Base-by-base conservation (phyloP, 257 asterid genomes). In the Nicotiana paniculata region DNA sequence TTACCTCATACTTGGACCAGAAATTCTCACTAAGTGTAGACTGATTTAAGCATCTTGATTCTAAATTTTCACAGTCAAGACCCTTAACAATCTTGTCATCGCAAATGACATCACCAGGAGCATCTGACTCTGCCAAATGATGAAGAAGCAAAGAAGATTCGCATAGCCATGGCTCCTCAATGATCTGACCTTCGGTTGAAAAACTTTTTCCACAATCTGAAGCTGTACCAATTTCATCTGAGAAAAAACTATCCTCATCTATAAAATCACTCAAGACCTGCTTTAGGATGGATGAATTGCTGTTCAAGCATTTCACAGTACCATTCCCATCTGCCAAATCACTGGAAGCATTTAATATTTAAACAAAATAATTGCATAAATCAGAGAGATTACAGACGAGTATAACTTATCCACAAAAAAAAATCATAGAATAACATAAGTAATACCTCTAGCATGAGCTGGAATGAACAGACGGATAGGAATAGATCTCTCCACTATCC, bases 111-210 rank as follows among this genome's bases (percentile, higher is more conserved):
- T 53, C 82, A 76, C 75, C 83, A 67, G 87, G 78, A 83, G 81
- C 81, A 83, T 82, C 84, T 83, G 89, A 81, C 54, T 87, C 90
- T 68, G 69, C 83, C 77, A 79, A 63, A 81, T 80, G 80, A 72
- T 77, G 80, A 84, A 90, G 86, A 55, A 68, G 81, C 77, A 67
- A 78, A 57, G 98, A 84, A 72, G 92, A 88, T 68, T 89, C 92
- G 55, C 61, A 82, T 61, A 94, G 89, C 97, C 99, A 96, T 82
- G 99, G 99, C 91, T 96, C 99, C 91, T 94, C 99, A 11, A 90
- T 84, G 85, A 85, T 18, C 76, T 89, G 87, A 81, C 83, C 86
- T 58, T 74, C 77, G 24, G 54, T 79, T 67, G 84, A 82, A 86
- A 81, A 90, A 48, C 83, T 74, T 78, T 74, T 83, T 35, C 82